Conservation (phyloP, 2,329 filamentous ascomycete species). For the Davidsoniella neocaledoniae region DNA sequence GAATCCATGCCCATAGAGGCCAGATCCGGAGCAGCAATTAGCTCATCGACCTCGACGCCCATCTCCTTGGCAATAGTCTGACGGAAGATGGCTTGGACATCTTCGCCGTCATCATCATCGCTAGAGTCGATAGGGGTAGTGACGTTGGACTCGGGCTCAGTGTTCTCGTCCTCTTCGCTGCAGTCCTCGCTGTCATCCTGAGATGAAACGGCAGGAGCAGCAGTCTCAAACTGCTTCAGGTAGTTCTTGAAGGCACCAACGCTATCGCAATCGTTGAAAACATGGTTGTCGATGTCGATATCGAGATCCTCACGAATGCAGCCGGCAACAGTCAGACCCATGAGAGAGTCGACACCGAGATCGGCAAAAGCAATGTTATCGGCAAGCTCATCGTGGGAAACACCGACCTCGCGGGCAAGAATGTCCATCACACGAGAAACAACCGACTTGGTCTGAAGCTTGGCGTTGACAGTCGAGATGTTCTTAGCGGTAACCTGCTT, state of each 20-base stretch:
- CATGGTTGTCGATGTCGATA: constrained; percentile 33
- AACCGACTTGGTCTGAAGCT: constrained; percentile 28
- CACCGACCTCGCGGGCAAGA: constrained; percentile 38
- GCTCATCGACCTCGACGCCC: constrained; percentile 50
- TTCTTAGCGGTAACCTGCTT: constrained; percentile 29
- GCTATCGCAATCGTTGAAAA: constrained; percentile 37
- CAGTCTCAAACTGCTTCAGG: constrained; percentile 22
- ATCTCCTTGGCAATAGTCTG: constrained; percentile 55
- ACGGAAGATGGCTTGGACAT: constrained; percentile 37
- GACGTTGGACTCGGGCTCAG: constrained; percentile 31
- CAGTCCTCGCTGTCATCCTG: constrained; percentile 21
- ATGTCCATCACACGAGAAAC: constrained; percentile 30
- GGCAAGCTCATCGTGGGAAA: constrained; percentile 35
- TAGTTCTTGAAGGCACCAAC: constrained; percentile 34
- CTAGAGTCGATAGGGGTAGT: constrained; percentile 38
- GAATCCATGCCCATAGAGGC: constrained; percentile 43
- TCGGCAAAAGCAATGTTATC: constrained; percentile 40
- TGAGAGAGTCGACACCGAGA: constrained; percentile 44
- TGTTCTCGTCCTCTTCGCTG: constrained; percentile 28
- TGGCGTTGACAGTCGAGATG: constrained; percentile 33
- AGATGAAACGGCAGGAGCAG: constrained; percentile 15
- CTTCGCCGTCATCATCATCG: constrained; percentile 23
- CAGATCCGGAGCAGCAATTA: constrained; percentile 35
- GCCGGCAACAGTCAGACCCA: constrained; percentile 39
- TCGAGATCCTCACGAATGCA: constrained; percentile 41